These are phyloP conservation scores for Quercus dentata DNA, from an alignment of 306 rosid genomes.

Conservation along the genomic window DNA sequence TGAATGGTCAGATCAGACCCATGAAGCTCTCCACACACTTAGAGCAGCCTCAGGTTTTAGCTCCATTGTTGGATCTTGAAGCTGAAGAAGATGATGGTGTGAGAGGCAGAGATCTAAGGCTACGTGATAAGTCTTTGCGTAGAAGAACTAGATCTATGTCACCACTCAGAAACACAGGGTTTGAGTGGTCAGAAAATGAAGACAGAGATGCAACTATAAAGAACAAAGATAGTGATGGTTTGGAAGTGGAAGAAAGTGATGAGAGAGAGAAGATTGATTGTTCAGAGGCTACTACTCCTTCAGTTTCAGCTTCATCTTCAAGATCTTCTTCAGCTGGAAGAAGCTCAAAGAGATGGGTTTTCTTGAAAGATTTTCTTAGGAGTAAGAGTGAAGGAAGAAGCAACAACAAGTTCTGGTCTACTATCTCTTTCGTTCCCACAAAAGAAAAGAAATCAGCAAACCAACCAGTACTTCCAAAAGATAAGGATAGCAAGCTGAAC, in stretches of 20 bases:
- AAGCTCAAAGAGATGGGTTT: slow-evolving; percentile 87
- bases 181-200: slow-evolving; percentile 53
- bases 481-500: slow-evolving; percentile 5
- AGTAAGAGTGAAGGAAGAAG: slow-evolving; percentile 97
- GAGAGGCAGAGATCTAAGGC: slow-evolving; percentile 88
- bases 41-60: slow-evolving; percentile 68
- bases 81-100: slow-evolving; percentile 30
- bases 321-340: slow-evolving; percentile 93
- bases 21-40: slow-evolving; percentile 84
- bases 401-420: slow-evolving; percentile 88
- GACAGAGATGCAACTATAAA: background rate
- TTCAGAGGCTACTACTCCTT: slow-evolving; percentile 48
- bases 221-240: background rate
- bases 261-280: slow-evolving; percentile 28
- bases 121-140: slow-evolving; percentile 56
- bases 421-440: slow-evolving; percentile 58
- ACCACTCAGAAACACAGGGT: slow-evolving; percentile 52
- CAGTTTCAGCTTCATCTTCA: slow-evolving; percentile 79
- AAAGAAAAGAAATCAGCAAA: slow-evolving; percentile 64
- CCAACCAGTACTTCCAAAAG: slow-evolving; percentile 16
- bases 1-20: slow-evolving; percentile 94
- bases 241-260: slow-evolving; percentile 34
- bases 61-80: slow-evolving; percentile 81
- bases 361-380: slow-evolving; percentile 82
- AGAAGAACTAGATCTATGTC: slow-evolving; percentile 95